Conservation (phyloP, 345 rosid species). For the Lumnitzera littorea region DNA sequence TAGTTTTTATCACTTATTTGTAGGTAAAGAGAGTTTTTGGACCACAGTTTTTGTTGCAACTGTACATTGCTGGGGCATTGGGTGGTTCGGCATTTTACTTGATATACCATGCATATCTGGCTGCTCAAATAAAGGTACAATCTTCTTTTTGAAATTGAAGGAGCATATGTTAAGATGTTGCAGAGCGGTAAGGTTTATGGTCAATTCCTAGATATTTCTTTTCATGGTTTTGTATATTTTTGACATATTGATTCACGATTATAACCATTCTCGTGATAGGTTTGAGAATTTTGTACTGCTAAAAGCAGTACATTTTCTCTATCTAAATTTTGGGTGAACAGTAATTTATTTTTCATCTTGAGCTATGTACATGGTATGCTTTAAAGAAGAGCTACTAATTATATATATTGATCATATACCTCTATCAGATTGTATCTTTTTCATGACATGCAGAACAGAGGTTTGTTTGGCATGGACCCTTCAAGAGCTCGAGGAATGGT, state of each 20-base stretch:
- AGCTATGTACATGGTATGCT: too few species aligned
- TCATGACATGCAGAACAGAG: slow-evolving; percentile 34
- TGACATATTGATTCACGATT: too few species aligned
- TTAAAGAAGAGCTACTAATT: too few species aligned
- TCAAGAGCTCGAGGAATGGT: slow-evolving; percentile 75
- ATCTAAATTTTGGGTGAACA: too few species aligned
- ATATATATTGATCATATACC: not conserved
- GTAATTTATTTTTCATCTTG: too few species aligned
- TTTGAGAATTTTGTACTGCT: too few species aligned
- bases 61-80: slow-evolving; percentile 72
- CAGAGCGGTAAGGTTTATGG: not conserved
- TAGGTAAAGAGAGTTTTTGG: slow-evolving; percentile 71
- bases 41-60: slow-evolving; percentile 54
- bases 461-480: slow-evolving; percentile 41
- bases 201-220: not conserved
- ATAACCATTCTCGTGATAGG: too few species aligned
- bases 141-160: not conserved
- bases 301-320: too few species aligned
- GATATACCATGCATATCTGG: slow-evolving; percentile 54
- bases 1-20: slow-evolving; percentile 3
- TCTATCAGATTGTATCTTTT: slow-evolving; percentile 3
- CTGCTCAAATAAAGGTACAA: slow-evolving; percentile 48
- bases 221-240: too few species aligned
- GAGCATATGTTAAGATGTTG: not conserved
- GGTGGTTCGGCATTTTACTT: slow-evolving; percentile 81